Evolutionary conservation across 805 yeast genomes (phyloP).

Genomic region (Metschnikowia lochheadii): DNA sequence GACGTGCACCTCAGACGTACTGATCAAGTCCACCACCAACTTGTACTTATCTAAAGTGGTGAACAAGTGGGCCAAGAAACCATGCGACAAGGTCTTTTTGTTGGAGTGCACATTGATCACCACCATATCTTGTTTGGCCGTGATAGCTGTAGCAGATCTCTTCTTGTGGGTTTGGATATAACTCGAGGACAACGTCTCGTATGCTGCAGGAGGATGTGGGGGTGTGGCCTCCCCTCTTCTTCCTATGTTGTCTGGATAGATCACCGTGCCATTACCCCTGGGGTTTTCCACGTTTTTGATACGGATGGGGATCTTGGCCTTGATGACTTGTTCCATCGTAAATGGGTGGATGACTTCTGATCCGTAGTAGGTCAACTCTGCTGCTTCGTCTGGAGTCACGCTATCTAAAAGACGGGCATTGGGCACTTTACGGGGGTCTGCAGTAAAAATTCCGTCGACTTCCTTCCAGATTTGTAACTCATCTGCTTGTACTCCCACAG

Average conservation of each 20-base stretch:
- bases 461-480: conserved; percentile 98
- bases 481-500: conserved; percentile 88
- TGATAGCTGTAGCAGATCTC: conserved; percentile 89
- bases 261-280: conserved; percentile 85
- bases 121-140: conserved; percentile 87
- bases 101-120: conserved; percentile 93
- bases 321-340: conserved; percentile 98
- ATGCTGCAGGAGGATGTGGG: conserved; percentile 87
- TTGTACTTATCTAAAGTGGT: conserved; percentile 77
- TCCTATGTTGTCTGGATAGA: conserved; percentile 86
- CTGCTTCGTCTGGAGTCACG: conserved; percentile 98
- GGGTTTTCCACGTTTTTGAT: conserved; percentile 96
- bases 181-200: conserved; percentile 41
- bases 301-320: conserved; percentile 92
- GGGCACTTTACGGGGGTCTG: conserved; percentile 94
- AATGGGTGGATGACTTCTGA: conserved; percentile 98
- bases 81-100: conserved; percentile 88
- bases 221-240: conserved; percentile 87
- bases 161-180: conserved; percentile 41
- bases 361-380: conserved; percentile 96
- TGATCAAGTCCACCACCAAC: conserved; percentile 90
- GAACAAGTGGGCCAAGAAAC: conserved; percentile 88
- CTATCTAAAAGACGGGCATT: conserved; percentile 78
- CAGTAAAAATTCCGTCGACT: conserved; percentile 98
- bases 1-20: conserved; percentile 96